Conservation (phyloP, 2,329 filamentous ascomycete species). For the Aspergillus pseudotamarii region DNA sequence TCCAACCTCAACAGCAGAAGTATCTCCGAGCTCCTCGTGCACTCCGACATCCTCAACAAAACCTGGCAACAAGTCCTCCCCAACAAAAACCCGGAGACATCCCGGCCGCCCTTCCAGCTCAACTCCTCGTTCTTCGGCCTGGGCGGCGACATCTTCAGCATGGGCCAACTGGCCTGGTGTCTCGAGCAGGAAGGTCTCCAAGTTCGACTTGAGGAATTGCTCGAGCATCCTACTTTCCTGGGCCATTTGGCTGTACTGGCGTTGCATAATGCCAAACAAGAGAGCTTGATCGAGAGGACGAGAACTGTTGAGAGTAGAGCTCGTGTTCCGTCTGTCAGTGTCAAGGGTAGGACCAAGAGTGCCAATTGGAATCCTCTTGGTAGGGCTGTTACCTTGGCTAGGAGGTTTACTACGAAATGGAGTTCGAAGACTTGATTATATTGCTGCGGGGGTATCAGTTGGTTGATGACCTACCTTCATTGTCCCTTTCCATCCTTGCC, state of each 20-base stretch:
- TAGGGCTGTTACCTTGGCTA: slow-evolving; percentile 33
- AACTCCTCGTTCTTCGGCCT: slow-evolving; percentile 47
- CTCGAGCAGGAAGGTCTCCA: slow-evolving; percentile 44
- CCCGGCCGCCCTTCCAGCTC: slow-evolving; percentile 34
- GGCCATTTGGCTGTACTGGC: slow-evolving; percentile 44
- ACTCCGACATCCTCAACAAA: slow-evolving; percentile 43
- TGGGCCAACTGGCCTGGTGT: slow-evolving; percentile 46
- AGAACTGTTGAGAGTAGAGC: neutral
- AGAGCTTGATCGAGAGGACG: slow-evolving; percentile 16
- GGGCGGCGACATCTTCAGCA: slow-evolving; percentile 45
- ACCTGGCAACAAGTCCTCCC: slow-evolving; percentile 45
- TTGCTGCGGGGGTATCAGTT: neutral
- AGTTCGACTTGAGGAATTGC: slow-evolving; percentile 43
- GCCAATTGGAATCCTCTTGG: slow-evolving; percentile 25
- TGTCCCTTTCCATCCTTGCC: neutral
- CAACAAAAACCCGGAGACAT: slow-evolving; percentile 19
- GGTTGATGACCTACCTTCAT: neutral
- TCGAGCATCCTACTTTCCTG: slow-evolving; percentile 45
- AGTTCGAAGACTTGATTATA: slow-evolving; percentile 24
- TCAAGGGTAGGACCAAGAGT: slow-evolving; percentile 14
- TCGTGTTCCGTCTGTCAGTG: neutral
- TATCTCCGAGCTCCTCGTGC: slow-evolving; percentile 41
- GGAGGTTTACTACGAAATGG: slow-evolving; percentile 28
- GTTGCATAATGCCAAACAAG: slow-evolving; percentile 29
- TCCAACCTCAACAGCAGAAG: slow-evolving; percentile 41